Percentiles rank a stretch among this genome's conserved stretches.
phyloP scores from a whole-genome alignment of 768 basidiomycete genomes.

The Lyophyllum shimeji region DNA sequence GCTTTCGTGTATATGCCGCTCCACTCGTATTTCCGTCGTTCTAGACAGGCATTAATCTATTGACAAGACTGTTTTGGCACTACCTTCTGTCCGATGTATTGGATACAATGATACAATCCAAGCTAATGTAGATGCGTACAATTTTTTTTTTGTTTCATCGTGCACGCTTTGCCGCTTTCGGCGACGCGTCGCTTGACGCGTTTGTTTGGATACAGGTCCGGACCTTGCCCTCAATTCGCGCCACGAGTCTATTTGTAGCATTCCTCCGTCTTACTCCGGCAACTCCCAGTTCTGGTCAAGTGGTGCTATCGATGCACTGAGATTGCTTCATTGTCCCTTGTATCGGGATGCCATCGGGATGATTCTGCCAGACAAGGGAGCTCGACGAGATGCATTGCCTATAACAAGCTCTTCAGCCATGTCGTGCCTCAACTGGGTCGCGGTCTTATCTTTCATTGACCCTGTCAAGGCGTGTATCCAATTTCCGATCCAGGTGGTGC shows the following conservation, averaged over 20 bases:
- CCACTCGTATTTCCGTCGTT: background rate
- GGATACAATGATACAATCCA: background rate
- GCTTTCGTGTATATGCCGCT: background rate
- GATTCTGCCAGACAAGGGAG: background rate
- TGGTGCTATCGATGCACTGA: background rate
- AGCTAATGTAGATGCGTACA: background rate
- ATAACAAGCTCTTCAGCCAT: background rate
- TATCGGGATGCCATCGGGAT: background rate
- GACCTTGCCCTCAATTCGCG: background rate
- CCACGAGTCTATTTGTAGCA: background rate
- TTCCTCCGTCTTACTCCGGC: background rate
- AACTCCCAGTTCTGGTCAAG: background rate
- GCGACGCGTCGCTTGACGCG: too few relatives aligned
- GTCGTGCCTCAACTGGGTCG: too few relatives aligned
- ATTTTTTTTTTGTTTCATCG: background rate
- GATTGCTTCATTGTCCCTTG: background rate
- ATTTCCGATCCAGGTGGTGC: background rate
- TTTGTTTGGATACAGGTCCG: background rate
- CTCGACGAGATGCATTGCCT: background rate
- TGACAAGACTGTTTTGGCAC: background rate
- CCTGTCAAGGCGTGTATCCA: background rate
- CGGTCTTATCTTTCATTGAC: slow-evolving; percentile 2
- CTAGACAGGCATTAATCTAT: background rate
- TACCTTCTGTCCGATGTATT: background rate
- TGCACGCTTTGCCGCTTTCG: background rate